These are phyloP conservation scores for Fabrea salina DNA, from an alignment of 169 alveolate species.

Conservation along the genomic window DNA sequence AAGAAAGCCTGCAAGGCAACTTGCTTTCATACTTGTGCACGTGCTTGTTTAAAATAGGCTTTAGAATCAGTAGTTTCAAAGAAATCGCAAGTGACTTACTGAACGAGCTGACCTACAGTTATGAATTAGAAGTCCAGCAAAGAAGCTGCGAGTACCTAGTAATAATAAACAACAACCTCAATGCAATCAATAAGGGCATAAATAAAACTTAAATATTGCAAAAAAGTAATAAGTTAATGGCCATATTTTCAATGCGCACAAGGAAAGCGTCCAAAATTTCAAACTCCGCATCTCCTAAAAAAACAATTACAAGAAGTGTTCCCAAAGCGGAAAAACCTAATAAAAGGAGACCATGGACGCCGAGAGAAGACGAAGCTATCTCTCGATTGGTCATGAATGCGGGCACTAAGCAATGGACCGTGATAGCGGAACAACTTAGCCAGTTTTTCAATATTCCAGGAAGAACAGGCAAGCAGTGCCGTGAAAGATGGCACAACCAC, in stretches of 20 bases:
- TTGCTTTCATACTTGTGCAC: constrained; percentile 13
- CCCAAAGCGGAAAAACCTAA: too few relatives aligned
- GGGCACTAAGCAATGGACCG: constrained; percentile 65
- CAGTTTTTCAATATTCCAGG: constrained; percentile 44
- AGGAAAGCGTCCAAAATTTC: too few relatives aligned
- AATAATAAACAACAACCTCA: too few relatives aligned
- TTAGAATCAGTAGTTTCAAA: constrained; percentile 24
- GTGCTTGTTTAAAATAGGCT: constrained; percentile 46
- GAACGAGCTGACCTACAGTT: constrained; percentile 9
- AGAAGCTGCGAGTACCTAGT: constrained; percentile 59
- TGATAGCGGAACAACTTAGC: constrained; percentile 38
- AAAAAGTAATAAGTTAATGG: too few relatives aligned
- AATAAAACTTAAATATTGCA: too few relatives aligned
- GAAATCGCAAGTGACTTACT: constrained; percentile 3
- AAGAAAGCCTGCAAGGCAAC: constrained; percentile 31
- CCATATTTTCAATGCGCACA: too few relatives aligned
- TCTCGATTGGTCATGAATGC: constrained; percentile 44
- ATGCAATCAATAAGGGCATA: too few relatives aligned
- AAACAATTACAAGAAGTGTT: too few relatives aligned
- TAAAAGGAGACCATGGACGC: constrained; percentile 58
- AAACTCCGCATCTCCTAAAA: too few relatives aligned
- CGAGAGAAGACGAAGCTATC: constrained; percentile 55
- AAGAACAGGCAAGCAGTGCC: constrained; percentile 64
- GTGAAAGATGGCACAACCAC: constrained; percentile 73
- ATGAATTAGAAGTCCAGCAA: constrained; percentile 47